Evolutionary conservation across 176 grass and related monocot species (phyloP), one percentile per base, ranked within the genome.

Genomic region (Melocanna baccifera): DNA sequence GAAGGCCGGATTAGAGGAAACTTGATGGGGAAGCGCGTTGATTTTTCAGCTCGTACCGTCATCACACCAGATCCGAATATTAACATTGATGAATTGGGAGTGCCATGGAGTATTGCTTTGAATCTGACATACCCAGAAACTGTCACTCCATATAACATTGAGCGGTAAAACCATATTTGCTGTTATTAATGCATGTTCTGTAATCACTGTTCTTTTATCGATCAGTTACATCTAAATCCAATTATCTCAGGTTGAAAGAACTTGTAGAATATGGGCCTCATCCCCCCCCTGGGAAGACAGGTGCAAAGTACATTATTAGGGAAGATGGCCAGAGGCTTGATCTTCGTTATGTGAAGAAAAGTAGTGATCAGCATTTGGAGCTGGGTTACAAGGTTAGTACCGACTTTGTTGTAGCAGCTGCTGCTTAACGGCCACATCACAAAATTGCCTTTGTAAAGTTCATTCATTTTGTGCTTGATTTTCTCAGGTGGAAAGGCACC

Each of bases 1-100:
- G 96, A 98, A 90, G 96, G 96, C 55, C 91, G 96, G 15, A 98
- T 98, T 86, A 95, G 96, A 91, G 96, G 96, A 36, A 98, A 98
- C 72, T 93, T 98, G 84, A 98, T 98, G 96, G 93, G 96, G 20
- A 98, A 98, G 80, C 91, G 93, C 86, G 96, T 98, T 74, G 96
- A 98, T 82, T 98, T 98, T 83, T 98, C 96, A 83, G 96, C 96
- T 12, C 91, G 91, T 63, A 98, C 96, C 5, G 93, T 98, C 32
- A 98, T 98, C 36, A 98, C 96, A 13, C 93, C 93, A 58, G 96
- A 98, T 62, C 96, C 93, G 16, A 98, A 92, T 56, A 98, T 98
- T 67, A 98, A 98, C 85, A 98, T 98, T 87, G 95, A 98, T 88
- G 47, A 98, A 76, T 78, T 98, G 46, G 96, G 92, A 84, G 96